Evolutionary conservation across 257 asterid genomes (phyloP).

Genomic region (Verbascum thapsus): DNA sequence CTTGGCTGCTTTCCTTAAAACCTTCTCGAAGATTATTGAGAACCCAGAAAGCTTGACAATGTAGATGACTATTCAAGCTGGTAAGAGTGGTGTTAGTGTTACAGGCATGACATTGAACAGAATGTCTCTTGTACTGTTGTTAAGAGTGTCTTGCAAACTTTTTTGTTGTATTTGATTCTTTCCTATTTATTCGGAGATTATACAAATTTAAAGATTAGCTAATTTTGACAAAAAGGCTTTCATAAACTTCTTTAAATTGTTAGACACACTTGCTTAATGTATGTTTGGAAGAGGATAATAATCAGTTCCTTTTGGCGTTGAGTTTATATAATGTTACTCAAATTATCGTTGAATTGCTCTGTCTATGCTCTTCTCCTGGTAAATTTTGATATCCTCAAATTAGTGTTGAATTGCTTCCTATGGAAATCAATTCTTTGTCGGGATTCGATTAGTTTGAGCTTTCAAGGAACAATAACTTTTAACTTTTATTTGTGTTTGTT

Average conservation of each 20-base stretch:
- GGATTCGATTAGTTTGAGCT: background rate
- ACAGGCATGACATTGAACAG: background rate
- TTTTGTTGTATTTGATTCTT: slow-evolving; percentile 27
- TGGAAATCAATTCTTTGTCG: too few species aligned
- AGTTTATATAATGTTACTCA: background rate
- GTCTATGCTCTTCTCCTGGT: too few species aligned
- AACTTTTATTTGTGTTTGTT: too few species aligned
- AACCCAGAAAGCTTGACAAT: slow-evolving; percentile 74
- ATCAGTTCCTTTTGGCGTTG: background rate
- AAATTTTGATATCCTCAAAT: too few species aligned
- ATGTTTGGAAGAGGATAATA: slow-evolving; percentile 16
- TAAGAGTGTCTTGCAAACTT: slow-evolving; percentile 25
- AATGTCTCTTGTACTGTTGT: background rate
- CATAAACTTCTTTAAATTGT: background rate
- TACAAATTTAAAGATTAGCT: slow-evolving; percentile 16
- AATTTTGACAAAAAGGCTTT: slow-evolving; percentile 19
- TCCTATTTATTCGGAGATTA: slow-evolving; percentile 3
- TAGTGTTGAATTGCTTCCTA: too few species aligned
- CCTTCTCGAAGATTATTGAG: slow-evolving; percentile 76
- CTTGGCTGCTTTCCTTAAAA: slow-evolving; percentile 78
- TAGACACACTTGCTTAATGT: background rate
- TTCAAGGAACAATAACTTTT: background rate
- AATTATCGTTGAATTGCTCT: slow-evolving; percentile 1
- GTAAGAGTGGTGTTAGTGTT: slow-evolving; percentile 13
- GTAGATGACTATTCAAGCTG: slow-evolving; percentile 42